phyloP scores from a whole-genome alignment of 495 filamentous ascomycete species.

The Endocarpon pusillum region DNA sequence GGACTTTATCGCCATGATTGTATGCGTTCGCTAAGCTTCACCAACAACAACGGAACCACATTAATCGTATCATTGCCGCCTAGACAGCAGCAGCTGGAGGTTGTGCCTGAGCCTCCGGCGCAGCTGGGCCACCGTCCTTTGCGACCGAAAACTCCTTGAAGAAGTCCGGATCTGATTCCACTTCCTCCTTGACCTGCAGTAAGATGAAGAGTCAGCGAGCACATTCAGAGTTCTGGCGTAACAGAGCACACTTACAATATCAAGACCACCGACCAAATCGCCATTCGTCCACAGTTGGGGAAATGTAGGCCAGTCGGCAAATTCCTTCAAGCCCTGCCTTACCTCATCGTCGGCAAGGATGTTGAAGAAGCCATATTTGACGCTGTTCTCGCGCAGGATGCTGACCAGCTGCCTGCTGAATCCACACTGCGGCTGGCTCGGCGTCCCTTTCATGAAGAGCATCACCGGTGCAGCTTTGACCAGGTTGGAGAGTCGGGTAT shows the following conservation, averaged over 20 bases:
- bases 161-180: slow-evolving; percentile 59
- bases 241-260: slow-evolving; percentile 57
- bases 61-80: background rate
- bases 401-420: slow-evolving; percentile 81
- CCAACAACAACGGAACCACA: background rate
- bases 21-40: too few species aligned
- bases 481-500: slow-evolving; percentile 55
- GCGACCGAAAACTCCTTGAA: slow-evolving; percentile 44
- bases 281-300: slow-evolving; percentile 76
- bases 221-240: background rate
- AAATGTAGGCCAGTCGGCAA: slow-evolving; percentile 93
- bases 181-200: slow-evolving; percentile 60
- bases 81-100: slow-evolving; percentile 9
- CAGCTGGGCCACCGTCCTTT: slow-evolving; percentile 18
- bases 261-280: slow-evolving; percentile 77
- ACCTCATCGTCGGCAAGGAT: slow-evolving; percentile 97
- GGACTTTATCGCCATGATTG: too few species aligned
- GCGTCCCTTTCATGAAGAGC: slow-evolving; percentile 86
- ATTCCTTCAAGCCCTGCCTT: slow-evolving; percentile 84
- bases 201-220: slow-evolving; percentile 10
- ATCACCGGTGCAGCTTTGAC: slow-evolving; percentile 93
- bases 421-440: slow-evolving; percentile 79
- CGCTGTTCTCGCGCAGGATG: slow-evolving; percentile 66
- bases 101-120: slow-evolving; percentile 8
- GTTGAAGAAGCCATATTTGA: slow-evolving; percentile 98